Evolutionary conservation across 176 grass and related monocot species (phyloP).

Genomic region (Aegilops tauschii): DNA sequence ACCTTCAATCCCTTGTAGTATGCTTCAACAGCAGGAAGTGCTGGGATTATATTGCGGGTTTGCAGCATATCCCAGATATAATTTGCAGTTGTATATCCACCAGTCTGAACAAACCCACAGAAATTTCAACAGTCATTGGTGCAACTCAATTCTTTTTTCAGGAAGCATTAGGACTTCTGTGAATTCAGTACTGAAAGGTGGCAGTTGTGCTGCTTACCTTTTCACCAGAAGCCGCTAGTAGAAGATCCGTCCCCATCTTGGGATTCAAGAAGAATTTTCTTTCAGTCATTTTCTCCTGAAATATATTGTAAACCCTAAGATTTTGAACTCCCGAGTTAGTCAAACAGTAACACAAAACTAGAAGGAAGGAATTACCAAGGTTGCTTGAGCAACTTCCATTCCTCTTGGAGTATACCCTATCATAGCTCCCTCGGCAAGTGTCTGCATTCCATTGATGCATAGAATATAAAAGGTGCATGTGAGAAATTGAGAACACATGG

Average conservation of each 20-base stretch:
- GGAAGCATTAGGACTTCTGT: background rate
- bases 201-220: conserved; percentile 43
- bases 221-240: conserved; percentile 83
- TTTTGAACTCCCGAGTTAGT: conserved; percentile 21
- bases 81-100: conserved; percentile 92
- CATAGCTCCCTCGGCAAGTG: conserved; percentile 89
- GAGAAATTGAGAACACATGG: background rate
- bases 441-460: conserved; percentile 42
- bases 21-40: conserved; percentile 79
- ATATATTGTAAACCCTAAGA: conserved; percentile 19
- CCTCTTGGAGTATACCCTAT: conserved; percentile 82
- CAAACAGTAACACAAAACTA: conserved; percentile 16
- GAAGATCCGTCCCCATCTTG: conserved; percentile 82
- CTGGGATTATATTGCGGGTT: conserved; percentile 62
- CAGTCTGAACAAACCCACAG: conserved; percentile 51
- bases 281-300: conserved; percentile 80
- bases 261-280: conserved; percentile 83
- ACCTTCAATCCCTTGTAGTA: conserved; percentile 94
- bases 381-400: conserved; percentile 97
- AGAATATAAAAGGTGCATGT: conserved; percentile 10
- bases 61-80: conserved; percentile 89
- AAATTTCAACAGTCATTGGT: conserved; percentile 16
- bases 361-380: conserved; percentile 59
- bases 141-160: conserved; percentile 2
- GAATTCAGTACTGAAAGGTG: conserved; percentile 4